A percentile compares a stretch with the other conserved stretches of the same genome.
Evolutionary conservation across 345 rosid species (phyloP).

Genomic region (Adansonia digitata): DNA sequence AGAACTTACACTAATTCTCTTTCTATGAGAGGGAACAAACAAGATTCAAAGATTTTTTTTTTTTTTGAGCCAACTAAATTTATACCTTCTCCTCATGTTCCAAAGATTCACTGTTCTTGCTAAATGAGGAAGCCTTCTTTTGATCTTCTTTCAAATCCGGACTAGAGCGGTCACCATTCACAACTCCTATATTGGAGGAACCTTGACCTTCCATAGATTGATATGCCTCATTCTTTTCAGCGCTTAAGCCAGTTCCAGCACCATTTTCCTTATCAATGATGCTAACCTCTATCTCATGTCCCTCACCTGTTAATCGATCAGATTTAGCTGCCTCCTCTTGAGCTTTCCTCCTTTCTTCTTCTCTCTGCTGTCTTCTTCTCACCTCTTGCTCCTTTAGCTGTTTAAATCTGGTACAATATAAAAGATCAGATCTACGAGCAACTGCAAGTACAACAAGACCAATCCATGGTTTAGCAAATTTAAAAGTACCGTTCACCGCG

Average conservation of each 20-base stretch:
- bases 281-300: conserved; percentile 4
- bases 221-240: conserved; percentile 16
- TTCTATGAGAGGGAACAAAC: not conserved
- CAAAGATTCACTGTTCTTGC: conserved; percentile 15
- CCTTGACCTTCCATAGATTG: conserved; percentile 17
- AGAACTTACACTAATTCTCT: not conserved
- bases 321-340: conserved; percentile 37
- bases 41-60: not conserved
- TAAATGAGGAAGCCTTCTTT: conserved; percentile 12
- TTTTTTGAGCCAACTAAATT: not conserved
- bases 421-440: conserved; percentile 17
- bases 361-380: conserved; percentile 55
- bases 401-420: conserved; percentile 55
- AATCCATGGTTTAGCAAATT: not conserved
- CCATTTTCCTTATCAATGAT: conserved; percentile 25
- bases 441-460: not conserved
- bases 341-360: conserved; percentile 51
- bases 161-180: conserved; percentile 41
- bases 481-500: conserved; percentile 69
- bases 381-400: conserved; percentile 78
- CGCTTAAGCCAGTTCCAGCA: conserved; percentile 19
- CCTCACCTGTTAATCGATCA: conserved; percentile 18
- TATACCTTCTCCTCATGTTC: conserved; percentile 7
- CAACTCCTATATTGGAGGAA: conserved; percentile 28
- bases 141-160: conserved; percentile 28